A percentile compares a stretch with the other conserved stretches of the same genome.
Evolutionary conservation across 108 stramenopile genomes (phyloP).

Genomic region (Skeletonema potamos): DNA sequence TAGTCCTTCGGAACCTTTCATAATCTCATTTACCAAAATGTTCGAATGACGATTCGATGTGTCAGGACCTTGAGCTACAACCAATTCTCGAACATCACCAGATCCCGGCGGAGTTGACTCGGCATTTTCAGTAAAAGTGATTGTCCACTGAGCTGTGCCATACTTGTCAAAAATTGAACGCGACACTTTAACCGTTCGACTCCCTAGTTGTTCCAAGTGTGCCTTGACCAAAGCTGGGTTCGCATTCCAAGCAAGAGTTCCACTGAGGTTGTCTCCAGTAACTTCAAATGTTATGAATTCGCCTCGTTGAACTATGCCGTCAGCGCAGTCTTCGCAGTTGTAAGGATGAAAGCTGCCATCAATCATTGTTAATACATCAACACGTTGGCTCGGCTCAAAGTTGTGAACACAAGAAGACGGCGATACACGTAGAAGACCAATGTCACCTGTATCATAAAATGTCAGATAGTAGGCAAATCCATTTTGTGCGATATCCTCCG

Average conservation of each 20-base stretch:
- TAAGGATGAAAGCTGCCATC: slow-evolving; percentile 50
- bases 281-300: slow-evolving; percentile 51
- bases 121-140: slow-evolving; percentile 65
- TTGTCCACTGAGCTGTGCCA: slow-evolving; percentile 65
- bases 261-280: slow-evolving; percentile 29
- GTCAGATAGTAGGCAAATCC: slow-evolving; percentile 53
- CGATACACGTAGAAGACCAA: slow-evolving; percentile 10
- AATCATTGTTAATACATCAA: slow-evolving; percentile 24
- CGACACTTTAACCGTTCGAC: slow-evolving; percentile 59
- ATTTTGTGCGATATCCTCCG: slow-evolving; percentile 48
- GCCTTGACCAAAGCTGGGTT: slow-evolving; percentile 29
- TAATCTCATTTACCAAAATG: slow-evolving; percentile 56
- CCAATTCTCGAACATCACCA: slow-evolving; percentile 56
- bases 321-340: slow-evolving; percentile 53
- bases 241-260: slow-evolving; percentile 61
- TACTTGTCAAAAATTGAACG: slow-evolving; percentile 72
- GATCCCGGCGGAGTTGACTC: slow-evolving; percentile 68
- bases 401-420: slow-evolving; percentile 37
- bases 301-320: slow-evolving; percentile 71
- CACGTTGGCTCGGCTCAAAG: slow-evolving; percentile 41
- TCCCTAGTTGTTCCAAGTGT: slow-evolving; percentile 40
- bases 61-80: slow-evolving; percentile 50
- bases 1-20: slow-evolving; percentile 64
- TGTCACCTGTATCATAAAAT: slow-evolving; percentile 48
- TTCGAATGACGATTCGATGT: slow-evolving; percentile 33